phyloP scores from a whole-genome alignment of 192 early-diverging fungal species.

The Umbelopsis vinacea region DNA sequence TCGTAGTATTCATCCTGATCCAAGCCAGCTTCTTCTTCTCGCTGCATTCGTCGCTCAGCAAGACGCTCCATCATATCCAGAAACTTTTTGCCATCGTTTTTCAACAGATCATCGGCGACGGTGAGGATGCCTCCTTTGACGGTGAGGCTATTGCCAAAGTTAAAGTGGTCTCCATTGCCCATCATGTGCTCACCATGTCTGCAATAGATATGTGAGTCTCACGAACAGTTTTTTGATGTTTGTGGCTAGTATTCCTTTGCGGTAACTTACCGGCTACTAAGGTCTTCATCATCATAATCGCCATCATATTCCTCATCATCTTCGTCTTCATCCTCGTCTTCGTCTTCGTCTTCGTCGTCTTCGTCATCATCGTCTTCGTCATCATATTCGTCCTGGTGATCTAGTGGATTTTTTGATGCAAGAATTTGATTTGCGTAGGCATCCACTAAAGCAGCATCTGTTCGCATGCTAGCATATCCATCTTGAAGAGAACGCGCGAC shows the following conservation, averaged over 20 bases:
- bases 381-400: slow-evolving; percentile 47
- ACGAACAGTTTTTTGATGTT: too few species aligned
- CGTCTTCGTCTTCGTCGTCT: slow-evolving; percentile 53
- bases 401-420: not conserved
- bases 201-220: not conserved
- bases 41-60: slow-evolving; percentile 87
- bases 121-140: slow-evolving; percentile 76
- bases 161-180: slow-evolving; percentile 45
- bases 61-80: slow-evolving; percentile 96
- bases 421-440: slow-evolving; percentile 11
- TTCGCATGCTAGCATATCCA: slow-evolving; percentile 7
- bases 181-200: not conserved
- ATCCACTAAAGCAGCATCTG: slow-evolving; percentile 21
- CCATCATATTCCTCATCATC: slow-evolving; percentile 61
- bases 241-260: not conserved
- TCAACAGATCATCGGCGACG: slow-evolving; percentile 87
- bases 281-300: slow-evolving; percentile 64
- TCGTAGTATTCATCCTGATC: slow-evolving; percentile 45
- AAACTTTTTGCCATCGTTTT: slow-evolving; percentile 94
- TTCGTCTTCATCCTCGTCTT: slow-evolving; percentile 56
- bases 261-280: slow-evolving; percentile 1
- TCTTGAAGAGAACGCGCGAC: slow-evolving; percentile 18
- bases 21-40: slow-evolving; percentile 61
- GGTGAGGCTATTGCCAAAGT: slow-evolving; percentile 78
- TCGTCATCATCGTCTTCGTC: slow-evolving; percentile 53